Percentiles rank a stretch among this genome's conserved stretches.
Evolutionary conservation across 805 yeast genomes (phyloP).

Genomic region (Metschnikowia similis): DNA sequence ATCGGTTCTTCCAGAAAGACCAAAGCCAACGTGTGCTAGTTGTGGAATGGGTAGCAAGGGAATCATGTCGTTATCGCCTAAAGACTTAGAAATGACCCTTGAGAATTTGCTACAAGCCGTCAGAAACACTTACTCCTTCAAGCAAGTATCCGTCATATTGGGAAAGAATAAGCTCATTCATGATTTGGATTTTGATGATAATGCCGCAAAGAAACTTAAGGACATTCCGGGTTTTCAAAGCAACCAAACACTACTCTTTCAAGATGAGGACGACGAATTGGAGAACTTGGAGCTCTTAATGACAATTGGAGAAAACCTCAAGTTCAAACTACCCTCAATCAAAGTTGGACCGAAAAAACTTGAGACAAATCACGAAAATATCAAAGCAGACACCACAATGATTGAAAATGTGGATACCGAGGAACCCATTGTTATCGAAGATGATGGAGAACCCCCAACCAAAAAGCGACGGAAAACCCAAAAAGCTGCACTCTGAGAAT

Average conservation of each 20-base stretch:
- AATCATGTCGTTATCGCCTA: constrained; percentile 10
- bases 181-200: constrained; percentile 87
- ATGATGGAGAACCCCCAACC: constrained; percentile 13
- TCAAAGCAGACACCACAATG: constrained; percentile 1
- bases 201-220: constrained; percentile 44
- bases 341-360: constrained; percentile 11
- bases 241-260: constrained; percentile 65
- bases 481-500: too few species aligned
- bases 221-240: constrained; percentile 45
- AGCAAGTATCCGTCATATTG: constrained; percentile 55
- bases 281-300: constrained; percentile 63
- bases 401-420: constrained; percentile 1
- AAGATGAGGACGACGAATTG: constrained; percentile 72
- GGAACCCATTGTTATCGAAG: neutral
- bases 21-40: constrained; percentile 69
- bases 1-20: constrained; percentile 55
- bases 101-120: constrained; percentile 50
- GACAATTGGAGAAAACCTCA: constrained; percentile 14
- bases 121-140: constrained; percentile 48
- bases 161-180: constrained; percentile 62
- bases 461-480: constrained; percentile 10
- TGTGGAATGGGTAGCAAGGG: constrained; percentile 46
- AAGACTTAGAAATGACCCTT: constrained; percentile 48
- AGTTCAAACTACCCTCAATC: constrained; percentile 15
- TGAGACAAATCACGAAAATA: neutral